Evolutionary conservation across 163 green algal species (phyloP), one percentile per base, ranked within the genome.

Genomic region (Trebouxia gelatinosa): DNA sequence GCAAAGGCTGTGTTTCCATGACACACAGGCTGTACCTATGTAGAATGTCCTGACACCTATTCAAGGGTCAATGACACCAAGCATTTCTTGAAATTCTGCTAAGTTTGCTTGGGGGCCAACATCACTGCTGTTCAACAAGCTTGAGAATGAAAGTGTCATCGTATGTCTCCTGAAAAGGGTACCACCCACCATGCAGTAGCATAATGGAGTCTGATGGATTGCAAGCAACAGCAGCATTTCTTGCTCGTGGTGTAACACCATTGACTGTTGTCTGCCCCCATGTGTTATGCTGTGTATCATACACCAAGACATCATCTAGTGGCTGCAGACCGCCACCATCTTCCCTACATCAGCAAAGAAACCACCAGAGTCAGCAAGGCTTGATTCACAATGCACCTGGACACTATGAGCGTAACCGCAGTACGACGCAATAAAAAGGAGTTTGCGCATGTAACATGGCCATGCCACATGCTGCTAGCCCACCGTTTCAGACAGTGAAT

Each of bases 311-410:
- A 34, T 81, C 80, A 23, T 78, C 39, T 31, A 82, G 31, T 28
- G 75, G 80, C 34, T 85, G 75, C 75, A 85, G 37, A 21, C 80
- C 75, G 5, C 26, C 34, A 2, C 80, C 80, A 34, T 84, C 80
- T 0, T 65, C 54, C 39, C 57, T 79, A 40, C 62, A 64, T 21
- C 21, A 26, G 50, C n/a, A 58, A 72, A 2, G 31, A 4, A 1
- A 2, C 29, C 31, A 38, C n/a, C 2, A 48, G 19, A 80, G 23
- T 2, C 23, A 31, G 1, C 2, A 50, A n/a, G n/a, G n/a, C n/a
- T n/a, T n/a, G n/a, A n/a, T n/a, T 31, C 5, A 19, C 6, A 39
- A 46, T 70, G n/a, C 32, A 48, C 7, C 31, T n/a, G 31, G 31
- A 29, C 29, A 11, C 43, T 54, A 54, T 13, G 43, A n/a, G n/a